phyloP scores from a whole-genome alignment of 805 yeast species.

The Blastobotrys attinorum region DNA sequence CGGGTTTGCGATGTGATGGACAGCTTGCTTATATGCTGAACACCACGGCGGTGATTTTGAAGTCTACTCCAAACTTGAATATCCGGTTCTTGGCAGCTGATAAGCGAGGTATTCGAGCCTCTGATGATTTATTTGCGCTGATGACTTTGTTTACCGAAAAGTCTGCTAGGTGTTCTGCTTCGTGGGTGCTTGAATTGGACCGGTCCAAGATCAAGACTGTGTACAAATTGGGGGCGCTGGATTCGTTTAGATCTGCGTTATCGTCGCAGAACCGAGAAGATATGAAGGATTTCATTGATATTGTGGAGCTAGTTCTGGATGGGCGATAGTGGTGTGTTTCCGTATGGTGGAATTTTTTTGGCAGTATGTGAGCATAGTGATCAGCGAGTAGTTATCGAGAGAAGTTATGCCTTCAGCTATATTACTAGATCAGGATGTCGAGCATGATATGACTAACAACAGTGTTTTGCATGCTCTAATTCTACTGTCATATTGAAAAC shows the following conservation, averaged over 20 bases:
- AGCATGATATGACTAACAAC: too few relatives aligned
- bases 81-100: slow-evolving; percentile 1
- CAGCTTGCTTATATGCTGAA: slow-evolving; percentile 1
- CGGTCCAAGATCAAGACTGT: neutral
- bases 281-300: neutral
- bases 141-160: slow-evolving; percentile 1
- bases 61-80: neutral
- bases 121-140: slow-evolving; percentile 1
- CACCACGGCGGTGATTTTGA: slow-evolving; percentile 1
- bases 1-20: neutral
- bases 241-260: neutral
- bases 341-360: neutral
- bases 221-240: neutral
- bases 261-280: neutral
- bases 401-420: too few relatives aligned
- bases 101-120: neutral
- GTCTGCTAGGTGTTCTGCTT: neutral
- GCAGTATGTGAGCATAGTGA: too few relatives aligned
- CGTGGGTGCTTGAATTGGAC: neutral
- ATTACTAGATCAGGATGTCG: too few relatives aligned
- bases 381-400: too few relatives aligned
- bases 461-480: too few relatives aligned
- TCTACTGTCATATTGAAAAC: too few relatives aligned
- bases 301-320: neutral
- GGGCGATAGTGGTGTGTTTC: neutral